Evolutionary conservation across 2,329 filamentous ascomycete species (phyloP).

Genomic region (Aspergillus novoparasiticus): DNA sequence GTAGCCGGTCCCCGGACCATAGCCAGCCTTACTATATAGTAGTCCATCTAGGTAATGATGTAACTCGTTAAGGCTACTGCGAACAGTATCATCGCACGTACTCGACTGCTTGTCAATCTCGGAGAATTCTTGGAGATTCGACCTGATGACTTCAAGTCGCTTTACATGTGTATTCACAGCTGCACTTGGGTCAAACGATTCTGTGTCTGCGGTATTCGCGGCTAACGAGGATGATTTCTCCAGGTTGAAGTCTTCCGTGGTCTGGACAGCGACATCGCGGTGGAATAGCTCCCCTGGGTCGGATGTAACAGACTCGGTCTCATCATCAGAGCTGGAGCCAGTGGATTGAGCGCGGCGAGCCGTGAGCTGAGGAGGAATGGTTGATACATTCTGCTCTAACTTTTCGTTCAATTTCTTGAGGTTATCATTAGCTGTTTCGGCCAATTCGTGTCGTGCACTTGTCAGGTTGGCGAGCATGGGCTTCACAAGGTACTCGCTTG

Average conservation of each 20-base stretch:
- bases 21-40: conserved; percentile 40
- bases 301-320: conserved; percentile 53
- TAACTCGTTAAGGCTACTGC: conserved; percentile 45
- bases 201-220: conserved; percentile 18
- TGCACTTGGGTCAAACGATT: conserved; percentile 24
- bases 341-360: conserved; percentile 24
- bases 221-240: conserved; percentile 1
- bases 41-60: conserved; percentile 56
- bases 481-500: conserved; percentile 60
- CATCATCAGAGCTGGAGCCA: conserved; percentile 38
- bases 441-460: conserved; percentile 60
- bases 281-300: conserved; percentile 67
- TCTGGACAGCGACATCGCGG: conserved; percentile 65
- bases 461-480: conserved; percentile 60
- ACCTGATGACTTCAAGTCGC: conserved; percentile 53
- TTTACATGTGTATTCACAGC: conserved; percentile 43
- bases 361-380: conserved; percentile 47
- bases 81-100: conserved; percentile 35
- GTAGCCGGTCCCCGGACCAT: conserved; percentile 33
- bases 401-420: conserved; percentile 59
- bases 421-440: conserved; percentile 53
- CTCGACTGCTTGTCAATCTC: conserved; percentile 41
- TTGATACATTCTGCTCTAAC: conserved; percentile 55
- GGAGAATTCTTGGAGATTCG: conserved; percentile 53
- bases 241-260: conserved; percentile 45